Evolutionary conservation across 306 rosid species (phyloP), one percentile per base, ranked within the genome.

Genomic region (Pueraria montana): DNA sequence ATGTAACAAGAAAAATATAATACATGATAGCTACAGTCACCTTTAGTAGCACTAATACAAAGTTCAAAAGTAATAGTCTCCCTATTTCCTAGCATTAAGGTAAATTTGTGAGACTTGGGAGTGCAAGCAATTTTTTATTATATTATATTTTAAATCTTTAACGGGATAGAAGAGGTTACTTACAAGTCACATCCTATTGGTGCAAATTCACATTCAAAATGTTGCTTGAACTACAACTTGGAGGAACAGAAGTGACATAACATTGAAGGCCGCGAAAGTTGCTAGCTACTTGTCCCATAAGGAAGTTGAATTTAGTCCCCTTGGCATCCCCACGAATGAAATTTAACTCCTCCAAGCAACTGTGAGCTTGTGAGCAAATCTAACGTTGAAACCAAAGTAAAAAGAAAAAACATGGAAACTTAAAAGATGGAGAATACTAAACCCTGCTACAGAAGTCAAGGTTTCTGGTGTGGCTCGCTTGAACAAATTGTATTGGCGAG

Each of bases 371-470:
- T 83, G 89, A 77, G 58, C 73, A 80, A 74, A 74, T 32, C 64
- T 66, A 80, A 53, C 20, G 82, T 84, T 84, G 84, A 79, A 88
- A 67, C 46, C 42, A 26, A 78, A 56, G 32, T 0, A 1, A 40
- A 21, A 12, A 6, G 4, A 38, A 24, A 78, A 55, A 45, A 34
- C 16, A 64, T 50, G 79, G 32, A 80, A 84, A 79, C n/a, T 83
- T 30, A 30, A 34, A 34, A 34, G 10, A 78, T 80, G 77, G 81
- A 62, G 61, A 78, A 21, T 21, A 61, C 42, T 62, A 1, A 24
- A 55, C 8, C 59, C 7, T 67, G 59, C 56, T 77, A 38, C 76
- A 59, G 53, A 86, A 89, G 92, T 92, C 94, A 82, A 88, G 75
- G 84, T 58, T 86, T 87, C 21, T 82, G 91, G 91, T 79, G 34